Evolutionary conservation across 306 rosid genomes (phyloP).

Genomic region (Hippophae rhamnoides): DNA sequence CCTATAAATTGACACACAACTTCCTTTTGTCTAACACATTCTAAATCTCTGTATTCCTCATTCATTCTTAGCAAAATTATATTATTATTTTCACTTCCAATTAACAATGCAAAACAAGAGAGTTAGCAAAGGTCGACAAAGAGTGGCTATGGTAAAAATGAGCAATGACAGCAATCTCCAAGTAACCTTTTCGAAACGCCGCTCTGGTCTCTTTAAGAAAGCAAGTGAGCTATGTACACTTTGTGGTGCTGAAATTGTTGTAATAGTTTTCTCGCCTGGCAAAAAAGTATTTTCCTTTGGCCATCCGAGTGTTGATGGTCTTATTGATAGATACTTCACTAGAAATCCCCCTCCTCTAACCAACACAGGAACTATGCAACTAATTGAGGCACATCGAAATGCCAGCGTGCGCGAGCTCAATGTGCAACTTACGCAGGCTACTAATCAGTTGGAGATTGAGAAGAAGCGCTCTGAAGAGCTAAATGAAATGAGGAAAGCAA

Average conservation of each 20-base stretch:
- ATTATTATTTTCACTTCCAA: background rate
- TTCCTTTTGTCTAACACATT: too few relatives aligned
- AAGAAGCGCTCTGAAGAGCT: slow-evolving; percentile 21
- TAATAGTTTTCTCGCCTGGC: slow-evolving; percentile 46
- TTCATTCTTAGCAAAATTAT: background rate
- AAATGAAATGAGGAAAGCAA: slow-evolving; percentile 5
- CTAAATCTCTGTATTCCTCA: too few relatives aligned
- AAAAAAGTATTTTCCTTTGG: slow-evolving; percentile 52
- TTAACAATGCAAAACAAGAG: slow-evolving; percentile 19
- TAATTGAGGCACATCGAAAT: slow-evolving; percentile 21
- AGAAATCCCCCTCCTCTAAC: slow-evolving; percentile 9
- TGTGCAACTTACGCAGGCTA: slow-evolving; percentile 11
- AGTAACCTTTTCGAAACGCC: slow-evolving; percentile 59
- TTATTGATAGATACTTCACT: slow-evolving; percentile 22
- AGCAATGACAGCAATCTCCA: slow-evolving; percentile 41
- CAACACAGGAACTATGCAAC: slow-evolving; percentile 21
- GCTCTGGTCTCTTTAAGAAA: slow-evolving; percentile 50
- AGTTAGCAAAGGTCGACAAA: slow-evolving; percentile 40
- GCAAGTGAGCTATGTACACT: slow-evolving; percentile 50
- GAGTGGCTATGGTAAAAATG: slow-evolving; percentile 43
- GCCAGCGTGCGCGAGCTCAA: slow-evolving; percentile 25
- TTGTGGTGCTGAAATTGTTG: slow-evolving; percentile 40
- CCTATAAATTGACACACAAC: background rate
- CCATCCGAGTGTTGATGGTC: slow-evolving; percentile 32
- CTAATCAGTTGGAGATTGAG: slow-evolving; percentile 19